Percentiles rank a stretch among this genome's conserved stretches.
These are phyloP conservation scores for Phytophthora capsici DNA, from an alignment of 352 stramenopile species.

Conservation along the genomic window DNA sequence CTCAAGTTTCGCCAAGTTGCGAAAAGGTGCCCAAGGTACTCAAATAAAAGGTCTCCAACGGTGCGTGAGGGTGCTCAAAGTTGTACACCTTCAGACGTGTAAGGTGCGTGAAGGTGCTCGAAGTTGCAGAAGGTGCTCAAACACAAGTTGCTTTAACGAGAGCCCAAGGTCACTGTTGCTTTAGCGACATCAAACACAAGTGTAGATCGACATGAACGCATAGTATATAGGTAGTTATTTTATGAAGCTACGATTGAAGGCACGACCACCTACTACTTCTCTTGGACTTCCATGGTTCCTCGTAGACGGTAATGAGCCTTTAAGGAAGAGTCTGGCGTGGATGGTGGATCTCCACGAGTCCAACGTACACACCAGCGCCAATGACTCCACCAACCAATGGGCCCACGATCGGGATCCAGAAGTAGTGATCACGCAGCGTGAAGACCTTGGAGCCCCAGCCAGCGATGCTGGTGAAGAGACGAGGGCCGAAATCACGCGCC, in stretches of 20 bases:
- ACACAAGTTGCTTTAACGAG: too few species aligned
- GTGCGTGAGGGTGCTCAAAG: too few species aligned
- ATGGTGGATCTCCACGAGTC: conserved; percentile 54
- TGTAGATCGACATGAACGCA: conserved; percentile 3
- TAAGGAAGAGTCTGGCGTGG: conserved; percentile 23
- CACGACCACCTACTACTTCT: conserved; percentile 1
- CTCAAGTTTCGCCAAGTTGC: too few species aligned
- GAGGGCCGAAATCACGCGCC: conserved; percentile 52
- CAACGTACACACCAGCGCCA: conserved; percentile 41
- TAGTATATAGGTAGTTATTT: conserved; percentile 34
- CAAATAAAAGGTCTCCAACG: too few species aligned
- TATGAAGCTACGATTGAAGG: conserved; percentile 24
- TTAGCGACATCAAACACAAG: conserved; percentile 8
- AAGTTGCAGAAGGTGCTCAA: too few species aligned
- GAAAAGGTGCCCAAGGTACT: too few species aligned
- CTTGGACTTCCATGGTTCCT: neutral
- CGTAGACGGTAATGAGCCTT: neutral
- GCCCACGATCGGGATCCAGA: conserved; percentile 58
- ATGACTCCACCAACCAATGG: conserved; percentile 41
- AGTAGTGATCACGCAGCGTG: conserved; percentile 47
- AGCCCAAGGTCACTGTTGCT: conserved; percentile 5
- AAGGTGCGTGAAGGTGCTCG: too few species aligned
- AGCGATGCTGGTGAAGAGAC: conserved; percentile 38
- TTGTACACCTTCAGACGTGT: too few species aligned
- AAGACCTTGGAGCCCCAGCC: conserved; percentile 57